These are phyloP conservation scores for Termitomyces eurrhizus DNA, from an alignment of 768 basidiomycete genomes.

Conservation along the genomic window DNA sequence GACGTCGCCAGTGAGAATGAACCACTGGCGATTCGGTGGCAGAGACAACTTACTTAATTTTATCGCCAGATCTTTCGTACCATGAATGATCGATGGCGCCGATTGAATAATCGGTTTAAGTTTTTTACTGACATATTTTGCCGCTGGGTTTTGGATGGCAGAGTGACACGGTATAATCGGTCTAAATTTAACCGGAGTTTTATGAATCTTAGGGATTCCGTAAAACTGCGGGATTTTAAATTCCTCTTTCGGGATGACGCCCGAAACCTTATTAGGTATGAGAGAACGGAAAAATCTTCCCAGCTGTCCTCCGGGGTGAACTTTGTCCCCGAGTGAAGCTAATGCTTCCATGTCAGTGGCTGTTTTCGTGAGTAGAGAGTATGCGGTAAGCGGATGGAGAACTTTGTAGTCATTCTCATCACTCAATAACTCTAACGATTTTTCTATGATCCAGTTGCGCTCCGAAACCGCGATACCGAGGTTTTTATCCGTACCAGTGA, in stretches of 20 bases:
- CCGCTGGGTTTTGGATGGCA: too few relatives aligned
- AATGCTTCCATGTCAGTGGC: not conserved
- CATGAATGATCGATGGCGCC: not conserved
- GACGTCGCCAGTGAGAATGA: not conserved
- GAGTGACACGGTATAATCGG: too few relatives aligned
- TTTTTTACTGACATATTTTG: too few relatives aligned
- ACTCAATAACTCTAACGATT: not conserved
- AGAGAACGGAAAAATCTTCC: not conserved
- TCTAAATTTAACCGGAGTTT: too few relatives aligned
- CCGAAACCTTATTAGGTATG: not conserved
- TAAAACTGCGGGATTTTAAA: not conserved
- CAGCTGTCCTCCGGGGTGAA: not conserved
- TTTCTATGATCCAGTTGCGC: not conserved
- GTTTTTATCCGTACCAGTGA: too few relatives aligned
- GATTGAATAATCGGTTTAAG: too few relatives aligned
- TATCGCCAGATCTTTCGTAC: not conserved
- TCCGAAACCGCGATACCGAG: not conserved
- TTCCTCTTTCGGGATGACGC: not conserved
- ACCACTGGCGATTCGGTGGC: not conserved
- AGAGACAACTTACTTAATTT: not conserved
- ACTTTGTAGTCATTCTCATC: not conserved
- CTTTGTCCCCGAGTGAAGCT: not conserved
- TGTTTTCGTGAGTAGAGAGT: not conserved
- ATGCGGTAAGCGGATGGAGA: not conserved
- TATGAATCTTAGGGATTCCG: too few relatives aligned